phyloP scores from a whole-genome alignment of 2,329 filamentous ascomycete species.

The Pestalotiopsis sp. region DNA sequence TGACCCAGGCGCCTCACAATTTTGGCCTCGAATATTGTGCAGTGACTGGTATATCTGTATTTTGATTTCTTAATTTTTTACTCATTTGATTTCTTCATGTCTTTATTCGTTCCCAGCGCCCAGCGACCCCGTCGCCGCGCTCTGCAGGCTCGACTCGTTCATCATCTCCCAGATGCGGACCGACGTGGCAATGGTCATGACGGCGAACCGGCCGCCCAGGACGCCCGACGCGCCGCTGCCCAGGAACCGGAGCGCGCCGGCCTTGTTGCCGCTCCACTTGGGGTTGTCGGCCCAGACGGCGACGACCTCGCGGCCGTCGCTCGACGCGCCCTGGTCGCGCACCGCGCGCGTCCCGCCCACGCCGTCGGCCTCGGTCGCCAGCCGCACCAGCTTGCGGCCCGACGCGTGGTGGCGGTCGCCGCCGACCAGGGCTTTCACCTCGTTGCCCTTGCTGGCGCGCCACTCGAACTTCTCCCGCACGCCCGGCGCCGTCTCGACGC shows the following conservation, averaged over 20 bases:
- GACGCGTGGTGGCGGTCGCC: conserved; percentile 22
- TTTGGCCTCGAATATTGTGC: too few relatives aligned
- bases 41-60: background rate
- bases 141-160: conserved; percentile 11
- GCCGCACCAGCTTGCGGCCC: conserved; percentile 46
- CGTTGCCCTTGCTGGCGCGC: conserved; percentile 39
- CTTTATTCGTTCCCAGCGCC: background rate
- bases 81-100: background rate
- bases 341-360: conserved; percentile 17
- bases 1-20: too few relatives aligned
- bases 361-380: conserved; percentile 22
- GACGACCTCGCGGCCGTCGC: conserved; percentile 44
- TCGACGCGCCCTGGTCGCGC: conserved; percentile 24
- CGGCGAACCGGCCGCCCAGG: conserved; percentile 43
- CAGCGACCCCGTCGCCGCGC: background rate
- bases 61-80: background rate
- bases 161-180: conserved; percentile 32
- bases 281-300: conserved; percentile 36
- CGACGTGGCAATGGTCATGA: conserved; percentile 44
- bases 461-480: conserved; percentile 44
- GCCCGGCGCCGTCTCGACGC: conserved; percentile 31
- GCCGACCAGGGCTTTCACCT: conserved; percentile 32
- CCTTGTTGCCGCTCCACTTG: conserved; percentile 28
- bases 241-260: conserved; percentile 38
- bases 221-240: conserved; percentile 40